Conservation (phyloP, 2,329 filamentous ascomycete genomes). For the Colletotrichum navitas region DNA sequence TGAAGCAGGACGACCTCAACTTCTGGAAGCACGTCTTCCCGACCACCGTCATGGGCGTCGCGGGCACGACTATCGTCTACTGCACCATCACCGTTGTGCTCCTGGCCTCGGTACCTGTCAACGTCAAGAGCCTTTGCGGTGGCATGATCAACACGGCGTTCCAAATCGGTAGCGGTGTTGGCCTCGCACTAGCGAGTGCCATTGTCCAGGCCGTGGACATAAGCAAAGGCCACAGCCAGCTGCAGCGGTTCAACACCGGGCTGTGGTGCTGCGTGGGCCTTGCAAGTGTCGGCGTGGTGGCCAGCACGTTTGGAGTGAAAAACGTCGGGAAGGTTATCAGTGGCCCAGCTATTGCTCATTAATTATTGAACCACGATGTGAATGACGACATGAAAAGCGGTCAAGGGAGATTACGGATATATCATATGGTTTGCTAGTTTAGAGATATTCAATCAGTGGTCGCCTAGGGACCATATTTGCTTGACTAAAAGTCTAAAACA, state of each 20-base stretch:
- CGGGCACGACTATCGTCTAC: conserved; percentile 36
- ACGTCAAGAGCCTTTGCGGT: conserved; percentile 40
- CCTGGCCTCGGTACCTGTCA: conserved; percentile 31
- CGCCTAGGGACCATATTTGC: no score
- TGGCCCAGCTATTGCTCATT: conserved; percentile 20
- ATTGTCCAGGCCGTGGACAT: conserved; percentile 32
- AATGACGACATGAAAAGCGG: background rate
- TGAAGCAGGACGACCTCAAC: conserved; percentile 29
- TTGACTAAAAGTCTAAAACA: no score
- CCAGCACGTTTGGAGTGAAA: conserved; percentile 30
- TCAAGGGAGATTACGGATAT: background rate
- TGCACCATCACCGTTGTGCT: conserved; percentile 40
- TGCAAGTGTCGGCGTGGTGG: conserved; percentile 28
- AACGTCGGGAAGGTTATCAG: conserved; percentile 17
- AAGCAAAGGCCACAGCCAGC: conserved; percentile 18
- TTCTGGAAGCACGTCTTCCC: conserved; percentile 39
- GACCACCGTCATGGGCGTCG: conserved; percentile 32
- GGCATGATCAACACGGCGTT: conserved; percentile 39
- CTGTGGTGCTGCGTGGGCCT: conserved; percentile 33
- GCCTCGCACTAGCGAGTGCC: conserved; percentile 28
- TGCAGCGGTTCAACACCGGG: conserved; percentile 31
- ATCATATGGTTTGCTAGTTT: background rate
- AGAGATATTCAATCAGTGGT: background rate
- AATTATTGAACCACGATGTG: background rate
- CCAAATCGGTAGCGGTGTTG: conserved; percentile 34